phyloP scores from a whole-genome alignment of 2,329 filamentous ascomycete species.

The Talaromyces sp. region DNA sequence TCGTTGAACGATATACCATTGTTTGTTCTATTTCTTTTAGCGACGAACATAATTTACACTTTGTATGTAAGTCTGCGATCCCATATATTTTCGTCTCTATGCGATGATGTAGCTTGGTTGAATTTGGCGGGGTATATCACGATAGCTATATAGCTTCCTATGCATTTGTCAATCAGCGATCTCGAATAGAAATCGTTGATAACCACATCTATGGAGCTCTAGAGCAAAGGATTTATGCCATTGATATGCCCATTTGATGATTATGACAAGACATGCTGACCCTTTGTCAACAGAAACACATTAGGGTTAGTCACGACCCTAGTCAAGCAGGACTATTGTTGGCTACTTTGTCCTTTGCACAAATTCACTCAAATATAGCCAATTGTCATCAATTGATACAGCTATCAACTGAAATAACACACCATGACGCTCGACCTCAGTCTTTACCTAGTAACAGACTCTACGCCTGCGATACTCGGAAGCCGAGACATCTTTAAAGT shows the following conservation, averaged over 20 bases:
- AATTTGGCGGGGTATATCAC: not conserved
- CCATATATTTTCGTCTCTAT: not conserved
- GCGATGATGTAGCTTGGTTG: not conserved
- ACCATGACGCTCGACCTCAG: constrained; percentile 64
- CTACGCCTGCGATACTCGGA: constrained; percentile 79
- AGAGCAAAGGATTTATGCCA: not conserved
- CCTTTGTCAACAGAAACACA: not conserved
- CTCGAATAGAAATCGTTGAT: not conserved
- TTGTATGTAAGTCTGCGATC: not conserved
- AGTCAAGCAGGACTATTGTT: not conserved
- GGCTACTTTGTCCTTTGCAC: not conserved
- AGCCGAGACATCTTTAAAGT: constrained; percentile 67
- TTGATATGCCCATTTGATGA: not conserved
- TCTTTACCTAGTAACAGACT: constrained; percentile 90
- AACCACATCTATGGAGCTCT: not conserved
- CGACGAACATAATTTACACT: not conserved
- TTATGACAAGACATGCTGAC: not conserved
- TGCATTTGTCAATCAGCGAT: not conserved
- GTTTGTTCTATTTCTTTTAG: not conserved
- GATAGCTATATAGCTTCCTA: not conserved
- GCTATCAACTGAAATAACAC: not conserved
- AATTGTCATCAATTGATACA: not conserved
- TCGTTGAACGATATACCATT: not conserved
- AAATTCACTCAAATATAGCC: not conserved
- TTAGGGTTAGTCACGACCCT: not conserved